Conservation (phyloP, 345 rosid genomes). For the Salix dunnii region DNA sequence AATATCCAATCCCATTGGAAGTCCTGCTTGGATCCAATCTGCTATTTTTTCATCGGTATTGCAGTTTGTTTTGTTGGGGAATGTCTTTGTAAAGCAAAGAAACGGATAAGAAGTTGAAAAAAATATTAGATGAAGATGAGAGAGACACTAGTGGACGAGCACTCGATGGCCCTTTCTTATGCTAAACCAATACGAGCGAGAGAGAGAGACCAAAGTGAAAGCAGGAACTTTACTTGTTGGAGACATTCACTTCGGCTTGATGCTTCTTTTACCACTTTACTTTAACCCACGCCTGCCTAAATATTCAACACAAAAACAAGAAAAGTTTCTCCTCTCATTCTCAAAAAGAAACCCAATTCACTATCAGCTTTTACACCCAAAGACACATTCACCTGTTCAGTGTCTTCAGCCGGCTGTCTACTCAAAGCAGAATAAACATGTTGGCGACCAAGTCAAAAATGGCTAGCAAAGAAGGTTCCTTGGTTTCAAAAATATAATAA, state of each 20-base stretch:
- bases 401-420: neutral
- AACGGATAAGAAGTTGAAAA: neutral
- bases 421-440: neutral
- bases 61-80: neutral
- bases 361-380: neutral
- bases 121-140: neutral
- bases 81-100: constrained; percentile 2
- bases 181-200: neutral
- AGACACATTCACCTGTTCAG: neutral
- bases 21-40: neutral
- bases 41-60: neutral
- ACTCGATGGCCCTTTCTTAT: neutral
- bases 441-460: constrained; percentile 18
- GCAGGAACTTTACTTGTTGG: constrained; percentile 20
- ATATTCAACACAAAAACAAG: neutral
- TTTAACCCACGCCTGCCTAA: constrained; percentile 13
- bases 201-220: constrained; percentile 4
- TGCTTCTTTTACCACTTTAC: constrained; percentile 13
- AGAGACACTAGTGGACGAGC: neutral
- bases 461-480: constrained; percentile 10
- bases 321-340: neutral
- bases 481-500: neutral
- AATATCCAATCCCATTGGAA: neutral
- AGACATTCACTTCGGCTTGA: constrained; percentile 14
- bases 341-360: neutral